These are phyloP conservation scores for Clonostachys sp. DNA, from an alignment of 2,329 filamentous ascomycete genomes.

Conservation along the genomic window DNA sequence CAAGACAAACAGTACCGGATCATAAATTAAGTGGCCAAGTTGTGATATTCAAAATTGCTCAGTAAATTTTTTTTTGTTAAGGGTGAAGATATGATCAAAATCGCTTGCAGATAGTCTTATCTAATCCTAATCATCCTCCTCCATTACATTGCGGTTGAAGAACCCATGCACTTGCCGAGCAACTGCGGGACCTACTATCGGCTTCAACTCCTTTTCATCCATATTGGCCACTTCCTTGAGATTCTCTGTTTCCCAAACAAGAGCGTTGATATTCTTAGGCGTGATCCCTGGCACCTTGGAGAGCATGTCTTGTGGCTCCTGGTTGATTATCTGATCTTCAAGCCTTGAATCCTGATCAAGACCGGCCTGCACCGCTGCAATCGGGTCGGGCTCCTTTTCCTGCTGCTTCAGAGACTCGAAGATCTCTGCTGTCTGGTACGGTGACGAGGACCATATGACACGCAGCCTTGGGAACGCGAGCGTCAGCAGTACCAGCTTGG, in stretches of 20 bases:
- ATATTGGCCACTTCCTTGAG: slow-evolving; percentile 84
- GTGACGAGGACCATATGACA: slow-evolving; percentile 89
- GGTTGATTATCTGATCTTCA: slow-evolving; percentile 72
- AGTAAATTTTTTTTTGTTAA: not conserved
- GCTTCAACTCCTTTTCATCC: slow-evolving; percentile 65
- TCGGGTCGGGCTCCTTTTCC: slow-evolving; percentile 84
- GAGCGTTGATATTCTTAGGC: slow-evolving; percentile 67
- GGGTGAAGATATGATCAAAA: not conserved
- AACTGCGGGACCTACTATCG: slow-evolving; percentile 72
- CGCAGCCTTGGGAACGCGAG: slow-evolving; percentile 85
- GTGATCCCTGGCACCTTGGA: slow-evolving; percentile 79
- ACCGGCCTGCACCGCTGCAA: slow-evolving; percentile 79
- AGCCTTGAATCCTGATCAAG: slow-evolving; percentile 52
- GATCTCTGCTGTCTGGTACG: slow-evolving; percentile 96
- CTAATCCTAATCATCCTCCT: slow-evolving; percentile 33
- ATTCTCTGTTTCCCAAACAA: slow-evolving; percentile 71
- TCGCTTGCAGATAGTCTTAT: not conserved
- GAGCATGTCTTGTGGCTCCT: slow-evolving; percentile 87
- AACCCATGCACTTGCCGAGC: slow-evolving; percentile 75
- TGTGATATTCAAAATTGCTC: not conserved
- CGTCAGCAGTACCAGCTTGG: slow-evolving; percentile 86
- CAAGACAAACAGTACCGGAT: not conserved
- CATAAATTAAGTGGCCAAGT: not conserved
- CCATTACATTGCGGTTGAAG: slow-evolving; percentile 64
- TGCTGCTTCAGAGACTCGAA: slow-evolving; percentile 91